Evolutionary conservation across 805 yeast species (phyloP).

Genomic region (Komagataella ulmi): DNA sequence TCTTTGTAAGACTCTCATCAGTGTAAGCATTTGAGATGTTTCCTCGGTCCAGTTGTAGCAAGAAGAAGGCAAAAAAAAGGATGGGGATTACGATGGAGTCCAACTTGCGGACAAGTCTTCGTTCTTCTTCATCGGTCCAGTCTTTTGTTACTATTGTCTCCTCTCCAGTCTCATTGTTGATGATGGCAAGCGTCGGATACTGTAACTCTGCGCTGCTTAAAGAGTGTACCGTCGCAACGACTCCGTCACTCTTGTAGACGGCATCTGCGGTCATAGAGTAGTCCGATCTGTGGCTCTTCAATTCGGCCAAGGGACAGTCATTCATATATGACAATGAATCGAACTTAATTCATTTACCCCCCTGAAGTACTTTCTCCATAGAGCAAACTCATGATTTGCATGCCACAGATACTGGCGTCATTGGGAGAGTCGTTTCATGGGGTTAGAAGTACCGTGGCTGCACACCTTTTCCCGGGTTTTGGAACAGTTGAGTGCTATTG

Average conservation of each 20-base stretch:
- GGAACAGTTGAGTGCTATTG: neutral
- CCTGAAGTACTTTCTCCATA: neutral
- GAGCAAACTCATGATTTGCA: neutral
- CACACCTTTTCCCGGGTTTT: neutral
- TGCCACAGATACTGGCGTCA: neutral
- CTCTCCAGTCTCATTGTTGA: slow-evolving; percentile 2
- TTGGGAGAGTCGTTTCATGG: neutral
- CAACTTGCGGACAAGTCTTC: slow-evolving; percentile 5
- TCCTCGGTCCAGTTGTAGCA: slow-evolving; percentile 39
- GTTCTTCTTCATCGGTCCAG: slow-evolving; percentile 10
- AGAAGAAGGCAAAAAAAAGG: slow-evolving; percentile 5
- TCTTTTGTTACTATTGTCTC: slow-evolving; percentile 4
- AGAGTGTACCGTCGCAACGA: neutral
- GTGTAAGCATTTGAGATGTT: slow-evolving; percentile 38
- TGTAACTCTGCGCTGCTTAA: neutral
- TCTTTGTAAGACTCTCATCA: slow-evolving; percentile 17
- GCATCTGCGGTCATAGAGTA: neutral
- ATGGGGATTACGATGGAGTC: slow-evolving; percentile 8
- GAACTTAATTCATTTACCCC: neutral
- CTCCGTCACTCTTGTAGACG: neutral
- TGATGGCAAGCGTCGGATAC: neutral
- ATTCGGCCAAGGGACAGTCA: neutral
- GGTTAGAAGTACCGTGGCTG: neutral
- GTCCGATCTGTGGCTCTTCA: neutral
- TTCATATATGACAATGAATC: neutral